Evolutionary conservation across 108 stramenopile genomes (phyloP).

Genomic region (Discostella stelligeroides): DNA sequence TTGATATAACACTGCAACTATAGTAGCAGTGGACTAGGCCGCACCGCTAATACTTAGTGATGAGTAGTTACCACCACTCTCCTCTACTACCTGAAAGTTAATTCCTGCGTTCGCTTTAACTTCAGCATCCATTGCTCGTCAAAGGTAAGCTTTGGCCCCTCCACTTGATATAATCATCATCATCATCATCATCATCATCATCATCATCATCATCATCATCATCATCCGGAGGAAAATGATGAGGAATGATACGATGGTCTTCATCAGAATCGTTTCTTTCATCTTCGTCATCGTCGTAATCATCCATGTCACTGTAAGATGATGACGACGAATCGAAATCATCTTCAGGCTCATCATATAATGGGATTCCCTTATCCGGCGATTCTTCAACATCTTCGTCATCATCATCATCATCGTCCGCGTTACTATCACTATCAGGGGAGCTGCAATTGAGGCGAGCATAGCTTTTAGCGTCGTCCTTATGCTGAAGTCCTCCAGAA

Average conservation of each 20-base stretch:
- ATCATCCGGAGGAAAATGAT: background rate
- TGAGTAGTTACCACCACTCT: too few relatives aligned
- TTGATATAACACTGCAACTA: too few relatives aligned
- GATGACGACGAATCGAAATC: slow-evolving; percentile 19
- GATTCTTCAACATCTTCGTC: background rate
- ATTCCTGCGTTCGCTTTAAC: slow-evolving; percentile 18
- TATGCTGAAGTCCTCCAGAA: too few relatives aligned
- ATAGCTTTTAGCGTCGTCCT: too few relatives aligned
- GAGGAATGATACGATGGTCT: too few relatives aligned
- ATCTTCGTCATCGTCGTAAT: background rate
- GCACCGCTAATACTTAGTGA: too few relatives aligned
- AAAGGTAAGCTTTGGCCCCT: slow-evolving; percentile 19
- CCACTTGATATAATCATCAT: slow-evolving; percentile 3
- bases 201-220: slow-evolving; percentile 15
- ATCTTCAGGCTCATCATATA: slow-evolving; percentile 24
- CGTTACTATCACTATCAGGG: too few relatives aligned
- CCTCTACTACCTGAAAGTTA: background rate
- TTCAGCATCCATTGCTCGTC: slow-evolving; percentile 28
- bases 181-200: background rate
- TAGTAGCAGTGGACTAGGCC: too few relatives aligned
- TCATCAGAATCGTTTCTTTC: background rate
- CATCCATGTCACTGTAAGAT: background rate
- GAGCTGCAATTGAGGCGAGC: background rate
- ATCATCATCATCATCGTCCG: slow-evolving; percentile 1
- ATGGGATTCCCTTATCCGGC: slow-evolving; percentile 18